Evolutionary conservation across 129 eudicot genomes (phyloP), one percentile per base, ranked within the genome.

Genomic region (Lonicera japonica): DNA sequence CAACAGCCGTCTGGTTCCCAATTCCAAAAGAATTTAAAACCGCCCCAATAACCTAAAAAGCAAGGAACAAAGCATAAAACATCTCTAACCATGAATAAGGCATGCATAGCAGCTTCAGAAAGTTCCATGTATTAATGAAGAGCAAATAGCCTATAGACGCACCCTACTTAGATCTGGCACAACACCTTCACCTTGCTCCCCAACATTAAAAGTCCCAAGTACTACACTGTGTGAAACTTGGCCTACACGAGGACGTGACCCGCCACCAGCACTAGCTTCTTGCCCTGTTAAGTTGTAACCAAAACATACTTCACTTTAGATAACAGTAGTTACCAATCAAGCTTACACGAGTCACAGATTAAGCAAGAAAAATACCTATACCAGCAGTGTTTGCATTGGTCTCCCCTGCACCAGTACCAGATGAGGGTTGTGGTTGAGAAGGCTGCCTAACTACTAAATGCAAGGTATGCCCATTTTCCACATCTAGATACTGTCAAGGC

Each of bases 381-480:
- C 57, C 57, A 57, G 77, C 80, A 78, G 60, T 70, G 41, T 68
- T 73, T 3, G 83, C 38, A 43, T 68, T 69, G 29, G 84, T 70
- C 25, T 76, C 79, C 15, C 72, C 87, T 50, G 67, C 25, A 15
- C 54, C 64, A 25, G 80, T 34, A 51, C 82, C 82, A 64, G 95
- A 63, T 40, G 92, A 60, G 38, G 91, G 67, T 34, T 92, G 99
- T 52, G 77, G 55, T 58, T 77, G 83, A 75, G 95, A 66, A 58
- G 90, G 83, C 63, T 92, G 99, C 78, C 99, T 82, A 71, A 68
- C 87, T 41, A 92, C 96, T 60, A 92, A 80, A 70, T 92, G 99
- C 64, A 92, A 63, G 5, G 99, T 88, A 71, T 88, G 74, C 63
- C 99, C 99, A 77, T 73, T 85, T 71, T 88, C 96, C 63, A 92